Evolutionary conservation across 78 protist genomes (phyloP), one percentile per base, ranked within the genome.

Genomic region (Acrasis kona): DNA sequence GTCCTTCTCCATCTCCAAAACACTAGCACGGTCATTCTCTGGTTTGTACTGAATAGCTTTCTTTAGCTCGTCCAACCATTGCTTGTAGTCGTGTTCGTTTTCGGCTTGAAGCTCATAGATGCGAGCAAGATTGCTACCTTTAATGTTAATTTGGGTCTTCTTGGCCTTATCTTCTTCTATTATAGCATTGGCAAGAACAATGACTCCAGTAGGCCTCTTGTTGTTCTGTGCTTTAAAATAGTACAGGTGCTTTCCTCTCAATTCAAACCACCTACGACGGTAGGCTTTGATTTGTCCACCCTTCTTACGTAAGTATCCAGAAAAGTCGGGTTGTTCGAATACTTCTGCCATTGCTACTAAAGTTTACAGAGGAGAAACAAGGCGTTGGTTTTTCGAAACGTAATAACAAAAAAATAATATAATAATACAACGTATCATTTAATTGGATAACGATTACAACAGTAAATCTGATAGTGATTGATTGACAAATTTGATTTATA

Each of bases 231-330:
- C 7, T 38, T 77, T 77, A 72, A 38, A 79, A 64, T 79, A 79
- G 74, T 64, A 73, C 34, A 79, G 30, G 30, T 2, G 34, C 31
- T 10, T 9, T 32, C 7, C 76, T 19, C 35, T 40, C 2, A 79
- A 65, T 8, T 74, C 82, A 39, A 76, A 79, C 70, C 78, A 79
- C 27, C 61, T 50, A n/a, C 4, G 34, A 58, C 70, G 57, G 58
- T 79, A 50, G 19, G 19, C 19, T n/a, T 50, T n/a, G 19, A n/a
- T 50, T n/a, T n/a, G 19, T 50, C 61, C 61, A n/a, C 61, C 61
- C 19, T 50, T 50, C 19, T 50, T 50, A 19, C 19, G 19, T 50
- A 50, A 50, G 19, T n/a, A 50, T n/a, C 61, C 61, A 50, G 34
- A n/a, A 50, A 50, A 50, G 19, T 50, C 61, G 19, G 61, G 61